Conservation (phyloP, 1,139 yeast genomes). For the Geotrichum fermentans region DNA sequence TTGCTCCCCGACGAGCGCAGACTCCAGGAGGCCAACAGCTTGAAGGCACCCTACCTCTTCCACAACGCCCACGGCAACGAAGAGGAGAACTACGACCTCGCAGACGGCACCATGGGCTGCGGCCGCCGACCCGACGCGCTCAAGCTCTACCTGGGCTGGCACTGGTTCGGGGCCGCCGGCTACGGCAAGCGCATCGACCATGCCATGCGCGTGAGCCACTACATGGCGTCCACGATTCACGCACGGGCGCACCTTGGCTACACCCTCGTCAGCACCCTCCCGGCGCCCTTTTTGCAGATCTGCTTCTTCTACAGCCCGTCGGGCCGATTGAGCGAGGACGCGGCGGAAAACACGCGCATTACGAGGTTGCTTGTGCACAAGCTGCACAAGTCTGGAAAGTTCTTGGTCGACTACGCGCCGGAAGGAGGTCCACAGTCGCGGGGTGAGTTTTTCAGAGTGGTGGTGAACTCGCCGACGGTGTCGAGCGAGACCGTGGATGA, state of each 20-base stretch:
- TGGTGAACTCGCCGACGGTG: constrained; percentile 67
- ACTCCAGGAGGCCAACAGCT: constrained; percentile 69
- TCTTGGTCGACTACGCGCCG: constrained; percentile 79
- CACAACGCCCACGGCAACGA: constrained; percentile 45
- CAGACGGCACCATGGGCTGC: constrained; percentile 91
- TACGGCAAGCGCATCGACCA: constrained; percentile 59
- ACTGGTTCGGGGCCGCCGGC: constrained; percentile 63
- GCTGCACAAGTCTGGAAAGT: constrained; percentile 59
- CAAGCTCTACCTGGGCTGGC: constrained; percentile 76
- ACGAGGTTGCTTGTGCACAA: constrained; percentile 62
- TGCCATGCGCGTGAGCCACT: constrained; percentile 59
- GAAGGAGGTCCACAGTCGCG: constrained; percentile 44
- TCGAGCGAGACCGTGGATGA: constrained; percentile 42
- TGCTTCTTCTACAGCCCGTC: constrained; percentile 67
- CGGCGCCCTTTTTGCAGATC: constrained; percentile 78
- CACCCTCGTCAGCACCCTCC: constrained; percentile 49
- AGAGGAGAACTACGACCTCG: constrained; percentile 66
- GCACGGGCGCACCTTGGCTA: constrained; percentile 38
- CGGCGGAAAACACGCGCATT: constrained; percentile 47
- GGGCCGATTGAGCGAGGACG: constrained; percentile 20
- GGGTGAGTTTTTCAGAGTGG: constrained; percentile 84
- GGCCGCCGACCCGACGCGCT: constrained; percentile 82
- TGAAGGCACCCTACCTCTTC: constrained; percentile 76
- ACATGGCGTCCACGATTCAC: constrained; percentile 49
- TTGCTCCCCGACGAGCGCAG: constrained; percentile 62